A percentile compares a stretch with the other conserved stretches of the same genome.
Evolutionary conservation across 2,329 filamentous ascomycete genomes (phyloP).

Genomic region (Diaporthe vaccinii): DNA sequence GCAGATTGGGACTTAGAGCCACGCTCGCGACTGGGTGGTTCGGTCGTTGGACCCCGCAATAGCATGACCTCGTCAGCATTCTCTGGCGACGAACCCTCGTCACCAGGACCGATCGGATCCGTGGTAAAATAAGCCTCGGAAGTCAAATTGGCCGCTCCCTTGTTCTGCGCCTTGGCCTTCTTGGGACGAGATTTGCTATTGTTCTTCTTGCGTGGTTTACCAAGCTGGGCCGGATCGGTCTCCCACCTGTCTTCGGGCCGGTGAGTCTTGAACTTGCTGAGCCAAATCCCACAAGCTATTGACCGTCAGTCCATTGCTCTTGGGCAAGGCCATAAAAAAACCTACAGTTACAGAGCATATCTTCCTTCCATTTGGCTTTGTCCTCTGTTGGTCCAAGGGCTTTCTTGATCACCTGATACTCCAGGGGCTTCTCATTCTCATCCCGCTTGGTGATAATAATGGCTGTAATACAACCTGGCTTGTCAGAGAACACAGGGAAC

Average conservation of each 20-base stretch:
- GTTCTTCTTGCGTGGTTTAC: conserved; percentile 65
- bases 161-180: conserved; percentile 64
- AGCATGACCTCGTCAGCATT: conserved; percentile 43
- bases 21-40: conserved; percentile 42
- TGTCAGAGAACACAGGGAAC: conserved; percentile 78
- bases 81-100: conserved; percentile 49
- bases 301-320: conserved; percentile 47
- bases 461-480: conserved; percentile 80
- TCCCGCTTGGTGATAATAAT: conserved; percentile 77
- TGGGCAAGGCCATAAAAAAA: conserved; percentile 46
- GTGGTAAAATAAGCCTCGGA: conserved; percentile 69
- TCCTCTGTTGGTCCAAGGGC: conserved; percentile 72
- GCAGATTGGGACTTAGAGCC: conserved; percentile 47
- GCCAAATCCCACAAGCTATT: conserved; percentile 90
- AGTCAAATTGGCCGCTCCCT: conserved; percentile 58
- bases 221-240: conserved; percentile 68
- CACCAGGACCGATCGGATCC: conserved; percentile 64
- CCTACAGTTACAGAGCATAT: conserved; percentile 89
- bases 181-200: conserved; percentile 59
- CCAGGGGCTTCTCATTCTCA: conserved; percentile 70
- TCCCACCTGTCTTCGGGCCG: conserved; percentile 89
- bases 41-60: conserved; percentile 41
- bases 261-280: conserved; percentile 88
- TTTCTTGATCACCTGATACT: conserved; percentile 86
- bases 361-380: conserved; percentile 76